Percentiles rank a stretch among this genome's conserved stretches.
These are phyloP conservation scores for Lepidium didymum DNA, from an alignment of 345 rosid genomes.

Conservation along the genomic window DNA sequence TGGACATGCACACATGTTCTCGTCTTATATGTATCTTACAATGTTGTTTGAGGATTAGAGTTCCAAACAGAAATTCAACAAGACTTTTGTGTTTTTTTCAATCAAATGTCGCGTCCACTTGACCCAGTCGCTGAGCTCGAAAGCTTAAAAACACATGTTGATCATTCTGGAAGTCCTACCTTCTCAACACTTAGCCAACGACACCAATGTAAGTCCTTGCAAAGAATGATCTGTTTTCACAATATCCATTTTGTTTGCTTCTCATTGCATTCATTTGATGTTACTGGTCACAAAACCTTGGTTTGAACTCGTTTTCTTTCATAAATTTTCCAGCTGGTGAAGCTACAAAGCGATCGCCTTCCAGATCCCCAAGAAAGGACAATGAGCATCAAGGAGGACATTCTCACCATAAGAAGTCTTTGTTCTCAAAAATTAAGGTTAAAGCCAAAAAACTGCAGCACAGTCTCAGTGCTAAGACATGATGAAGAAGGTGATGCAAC, in stretches of 20 bases:
- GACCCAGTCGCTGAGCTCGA: constrained; percentile 32
- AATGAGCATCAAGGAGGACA: constrained; percentile 41
- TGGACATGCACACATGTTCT: not conserved
- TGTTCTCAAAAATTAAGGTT: constrained; percentile 63
- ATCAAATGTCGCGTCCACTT: constrained; percentile 14
- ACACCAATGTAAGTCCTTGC: constrained; percentile 39
- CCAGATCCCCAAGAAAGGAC: constrained; percentile 26
- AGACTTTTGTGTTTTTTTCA: not conserved
- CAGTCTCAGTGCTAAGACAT: constrained; percentile 40
- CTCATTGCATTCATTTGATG: not conserved
- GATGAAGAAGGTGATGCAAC: constrained; percentile 36
- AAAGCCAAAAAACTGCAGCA: constrained; percentile 54
- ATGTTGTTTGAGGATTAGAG: not conserved
- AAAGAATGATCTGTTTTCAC: not conserved
- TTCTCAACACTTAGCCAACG: constrained; percentile 41
- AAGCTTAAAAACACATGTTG: constrained; percentile 26
- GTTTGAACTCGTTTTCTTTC: not conserved
- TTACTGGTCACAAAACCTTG: not conserved
- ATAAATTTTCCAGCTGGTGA: constrained; percentile 28
- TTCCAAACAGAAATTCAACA: constrained; percentile 2
- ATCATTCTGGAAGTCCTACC: constrained; percentile 27
- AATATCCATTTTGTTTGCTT: not conserved
- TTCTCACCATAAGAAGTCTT: constrained; percentile 45
- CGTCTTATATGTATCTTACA: constrained; percentile 19
- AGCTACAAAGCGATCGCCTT: constrained; percentile 36